Conservation (phyloP, 2,329 filamentous ascomycete species). For the Dothiorella sarmentorum region DNA sequence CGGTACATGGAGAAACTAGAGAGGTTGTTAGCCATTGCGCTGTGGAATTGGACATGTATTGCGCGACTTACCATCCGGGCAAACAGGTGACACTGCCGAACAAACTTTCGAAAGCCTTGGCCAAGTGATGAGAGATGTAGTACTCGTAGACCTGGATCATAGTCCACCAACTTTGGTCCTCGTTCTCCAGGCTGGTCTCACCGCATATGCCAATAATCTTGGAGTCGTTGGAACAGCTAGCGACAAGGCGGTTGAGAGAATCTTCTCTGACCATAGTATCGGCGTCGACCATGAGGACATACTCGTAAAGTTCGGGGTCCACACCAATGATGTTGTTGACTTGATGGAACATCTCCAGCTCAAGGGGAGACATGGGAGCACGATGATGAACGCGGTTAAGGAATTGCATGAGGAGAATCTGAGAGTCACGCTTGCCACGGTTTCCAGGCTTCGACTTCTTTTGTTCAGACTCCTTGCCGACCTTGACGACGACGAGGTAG, state of each 20-base stretch:
- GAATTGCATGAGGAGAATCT: constrained; percentile 94
- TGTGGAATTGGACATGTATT: too few species aligned
- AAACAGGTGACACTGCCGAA: constrained; percentile 98
- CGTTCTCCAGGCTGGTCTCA: constrained; percentile 93
- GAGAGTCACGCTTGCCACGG: constrained; percentile 96
- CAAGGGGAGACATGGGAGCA: constrained; percentile 88
- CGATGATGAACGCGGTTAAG: constrained; percentile 96
- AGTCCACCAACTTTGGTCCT: constrained; percentile 94
- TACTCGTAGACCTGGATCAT: constrained; percentile 99
- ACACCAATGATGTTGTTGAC: constrained; percentile 99
- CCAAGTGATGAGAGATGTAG: constrained; percentile 95
- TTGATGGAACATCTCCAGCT: constrained; percentile 98
- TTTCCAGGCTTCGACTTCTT: constrained; percentile 90
- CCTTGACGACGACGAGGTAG: constrained; percentile 93
- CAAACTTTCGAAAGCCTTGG: constrained; percentile 95
- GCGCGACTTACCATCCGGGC: constrained; percentile 96
- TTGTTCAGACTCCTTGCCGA: constrained; percentile 95
- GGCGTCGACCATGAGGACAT: constrained; percentile 94
- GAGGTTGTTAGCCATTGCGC: constrained; percentile 20
- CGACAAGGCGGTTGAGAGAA: constrained; percentile 85
- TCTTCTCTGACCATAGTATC: constrained; percentile 94
- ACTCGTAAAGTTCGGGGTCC: constrained; percentile 95
- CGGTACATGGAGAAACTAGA: constrained; percentile 99
- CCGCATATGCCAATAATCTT: constrained; percentile 98
- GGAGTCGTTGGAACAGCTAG: constrained; percentile 86